Percentiles rank a stretch among this genome's conserved stretches.
These are phyloP conservation scores for Arctium minus DNA, from an alignment of 129 eudicot genomes.

Conservation along the genomic window DNA sequence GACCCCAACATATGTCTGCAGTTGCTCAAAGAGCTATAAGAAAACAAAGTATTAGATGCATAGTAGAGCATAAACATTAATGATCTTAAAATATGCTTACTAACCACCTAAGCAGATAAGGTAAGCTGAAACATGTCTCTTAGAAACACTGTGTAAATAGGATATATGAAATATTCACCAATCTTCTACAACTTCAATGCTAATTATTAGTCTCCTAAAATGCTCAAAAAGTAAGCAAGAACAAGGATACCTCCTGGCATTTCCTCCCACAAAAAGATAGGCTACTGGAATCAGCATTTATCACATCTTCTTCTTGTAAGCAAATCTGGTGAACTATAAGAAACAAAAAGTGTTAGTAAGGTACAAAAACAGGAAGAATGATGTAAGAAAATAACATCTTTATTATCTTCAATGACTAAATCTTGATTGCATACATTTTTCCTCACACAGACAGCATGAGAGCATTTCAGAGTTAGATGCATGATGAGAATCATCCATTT, in stretches of 20 bases:
- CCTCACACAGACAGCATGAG: constrained; percentile 73
- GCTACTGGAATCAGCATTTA: constrained; percentile 23
- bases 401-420: background rate
- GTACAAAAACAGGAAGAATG: background rate
- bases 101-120: background rate
- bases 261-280: constrained; percentile 63
- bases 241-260: constrained; percentile 65
- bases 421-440: constrained; percentile 57
- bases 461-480: constrained; percentile 27
- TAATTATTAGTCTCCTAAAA: no score
- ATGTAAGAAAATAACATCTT: background rate
- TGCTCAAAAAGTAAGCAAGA: background rate
- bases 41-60: constrained; percentile 22
- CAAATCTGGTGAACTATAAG: constrained; percentile 69
- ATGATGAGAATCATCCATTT: constrained; percentile 24
- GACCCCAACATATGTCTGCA: constrained; percentile 58
- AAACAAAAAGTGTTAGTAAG: constrained; percentile 12
- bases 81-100: background rate
- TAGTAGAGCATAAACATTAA: background rate
- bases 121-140: background rate
- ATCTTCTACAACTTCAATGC: background rate
- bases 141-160: background rate
- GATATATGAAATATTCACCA: background rate
- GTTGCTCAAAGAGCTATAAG: constrained; percentile 51
- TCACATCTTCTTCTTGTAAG: constrained; percentile 29